Conservation (phyloP, 495 filamentous ascomycete genomes). For the Penicillium ochrochloron region DNA sequence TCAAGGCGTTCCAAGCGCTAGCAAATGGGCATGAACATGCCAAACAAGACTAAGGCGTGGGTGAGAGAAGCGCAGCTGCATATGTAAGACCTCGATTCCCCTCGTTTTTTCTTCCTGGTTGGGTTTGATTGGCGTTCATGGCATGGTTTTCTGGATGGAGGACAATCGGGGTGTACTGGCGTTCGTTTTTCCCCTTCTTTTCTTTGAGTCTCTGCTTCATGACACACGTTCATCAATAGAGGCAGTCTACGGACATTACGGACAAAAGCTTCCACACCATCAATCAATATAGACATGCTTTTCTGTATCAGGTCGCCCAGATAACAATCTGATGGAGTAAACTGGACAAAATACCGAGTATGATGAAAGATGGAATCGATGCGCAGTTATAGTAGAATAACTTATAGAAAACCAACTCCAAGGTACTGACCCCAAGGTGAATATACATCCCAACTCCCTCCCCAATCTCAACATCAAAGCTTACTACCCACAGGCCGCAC, state of each 20-base stretch:
- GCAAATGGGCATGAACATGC: conserved; percentile 28
- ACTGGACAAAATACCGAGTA: not conserved
- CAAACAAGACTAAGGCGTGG: conserved; percentile 21
- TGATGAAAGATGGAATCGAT: not conserved
- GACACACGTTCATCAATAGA: not conserved
- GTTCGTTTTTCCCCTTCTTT: conserved; percentile 3
- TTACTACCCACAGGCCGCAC: not conserved
- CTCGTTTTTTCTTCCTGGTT: not conserved
- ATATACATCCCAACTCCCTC: not conserved
- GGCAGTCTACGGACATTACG: not conserved
- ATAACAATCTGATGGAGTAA: not conserved
- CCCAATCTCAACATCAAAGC: not conserved
- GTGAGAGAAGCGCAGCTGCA: not conserved
- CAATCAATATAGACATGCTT: conserved; percentile 7
- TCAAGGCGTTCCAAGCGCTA: conserved; percentile 57
- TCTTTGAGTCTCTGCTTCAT: not conserved
- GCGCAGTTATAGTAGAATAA: not conserved
- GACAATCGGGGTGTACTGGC: not conserved
- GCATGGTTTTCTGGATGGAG: conserved; percentile 5
- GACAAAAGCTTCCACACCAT: not conserved
- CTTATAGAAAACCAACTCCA: not conserved
- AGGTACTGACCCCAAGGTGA: not conserved
- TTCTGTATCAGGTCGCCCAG: not conserved
- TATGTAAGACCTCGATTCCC: not conserved
- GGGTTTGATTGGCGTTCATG: conserved; percentile 20